Evolutionary conservation across 2,329 filamentous ascomycete genomes (phyloP).

Genomic region (Blumeria hordei): DNA sequence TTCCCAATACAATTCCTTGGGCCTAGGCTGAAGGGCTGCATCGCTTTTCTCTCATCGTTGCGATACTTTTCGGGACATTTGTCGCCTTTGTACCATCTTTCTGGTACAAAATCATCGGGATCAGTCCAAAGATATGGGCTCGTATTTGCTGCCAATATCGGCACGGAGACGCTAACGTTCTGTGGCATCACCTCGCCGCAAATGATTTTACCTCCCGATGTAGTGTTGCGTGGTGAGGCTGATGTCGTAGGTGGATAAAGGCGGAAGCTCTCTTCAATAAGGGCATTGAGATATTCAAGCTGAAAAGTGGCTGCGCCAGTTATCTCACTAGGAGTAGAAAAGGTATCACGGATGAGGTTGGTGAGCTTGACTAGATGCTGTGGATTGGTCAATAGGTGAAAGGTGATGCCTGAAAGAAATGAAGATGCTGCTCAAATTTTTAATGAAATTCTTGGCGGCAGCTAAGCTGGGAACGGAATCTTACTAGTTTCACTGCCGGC

Average conservation of each 20-base stretch:
- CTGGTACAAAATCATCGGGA: constrained; percentile 5
- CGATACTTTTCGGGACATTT: constrained; percentile 1
- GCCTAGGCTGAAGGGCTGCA: constrained; percentile 5
- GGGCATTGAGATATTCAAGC: constrained; percentile 16
- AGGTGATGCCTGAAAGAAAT: constrained; percentile 16
- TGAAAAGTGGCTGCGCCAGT: constrained; percentile 1
- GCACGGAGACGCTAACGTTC: constrained; percentile 5
- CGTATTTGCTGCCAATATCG: constrained; percentile 13
- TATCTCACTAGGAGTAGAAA: constrained; percentile 12
- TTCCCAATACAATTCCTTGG: constrained; percentile 7
- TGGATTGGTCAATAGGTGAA: constrained; percentile 5
- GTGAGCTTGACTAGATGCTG: constrained; percentile 17
- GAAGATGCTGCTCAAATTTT: constrained; percentile 13
- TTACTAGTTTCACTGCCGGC: constrained; percentile 7
- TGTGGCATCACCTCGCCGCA: constrained; percentile 5
- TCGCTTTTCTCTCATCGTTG: constrained; percentile 4
- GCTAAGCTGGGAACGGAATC: neutral
- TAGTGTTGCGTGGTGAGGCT: constrained; percentile 4
- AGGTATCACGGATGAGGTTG: constrained; percentile 19
- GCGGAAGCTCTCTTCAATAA: constrained; percentile 17
- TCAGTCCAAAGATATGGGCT: constrained; percentile 5
- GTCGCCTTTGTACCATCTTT: constrained; percentile 15
- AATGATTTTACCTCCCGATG: constrained; percentile 4
- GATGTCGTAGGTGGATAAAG: constrained; percentile 15
- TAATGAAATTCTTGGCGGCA: neutral